Conservation (phyloP, 768 basidiomycete genomes). For the Chalciporus pseudorubinellus region DNA sequence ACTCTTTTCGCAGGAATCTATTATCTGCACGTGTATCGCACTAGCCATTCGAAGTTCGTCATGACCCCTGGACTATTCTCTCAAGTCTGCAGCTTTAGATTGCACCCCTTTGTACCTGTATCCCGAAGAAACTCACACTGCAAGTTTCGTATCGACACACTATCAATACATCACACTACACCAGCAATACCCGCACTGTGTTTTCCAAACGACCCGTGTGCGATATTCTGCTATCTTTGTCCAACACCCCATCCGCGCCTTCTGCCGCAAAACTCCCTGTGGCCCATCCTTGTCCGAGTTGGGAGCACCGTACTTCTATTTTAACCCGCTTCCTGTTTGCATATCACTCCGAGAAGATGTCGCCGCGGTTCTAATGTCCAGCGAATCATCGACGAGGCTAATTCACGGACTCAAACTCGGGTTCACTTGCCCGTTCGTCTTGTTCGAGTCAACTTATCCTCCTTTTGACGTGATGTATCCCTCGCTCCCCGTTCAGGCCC, state of each 20-base stretch:
- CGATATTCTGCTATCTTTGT: slow-evolving; percentile 20
- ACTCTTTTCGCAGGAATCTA: slow-evolving; percentile 54
- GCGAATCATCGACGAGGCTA: slow-evolving; percentile 11
- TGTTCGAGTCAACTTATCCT: background rate
- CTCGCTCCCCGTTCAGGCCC: background rate
- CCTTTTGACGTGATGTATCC: background rate
- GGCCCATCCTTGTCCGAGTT: background rate
- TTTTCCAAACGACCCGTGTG: slow-evolving; percentile 12
- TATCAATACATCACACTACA: slow-evolving; percentile 10
- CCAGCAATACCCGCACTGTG: slow-evolving; percentile 8
- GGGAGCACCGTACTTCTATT: slow-evolving; percentile 18
- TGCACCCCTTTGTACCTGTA: slow-evolving; percentile 18
- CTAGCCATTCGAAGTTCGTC: slow-evolving; percentile 53
- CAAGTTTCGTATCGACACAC: slow-evolving; percentile 10
- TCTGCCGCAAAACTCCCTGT: slow-evolving; percentile 10
- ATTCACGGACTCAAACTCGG: slow-evolving; percentile 10
- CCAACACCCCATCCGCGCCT: slow-evolving; percentile 16
- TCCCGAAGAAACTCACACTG: slow-evolving; percentile 17
- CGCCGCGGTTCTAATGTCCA: slow-evolving; percentile 4
- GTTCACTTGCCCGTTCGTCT: background rate
- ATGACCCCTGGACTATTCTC: slow-evolving; percentile 13
- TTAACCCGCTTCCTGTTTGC: slow-evolving; percentile 18
- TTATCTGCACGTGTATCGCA: slow-evolving; percentile 64
- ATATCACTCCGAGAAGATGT: slow-evolving; percentile 26
- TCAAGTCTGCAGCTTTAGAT: background rate